These are phyloP conservation scores for Scenedesmus sp. DNA, from an alignment of 163 green algal genomes.

Conservation along the genomic window DNA sequence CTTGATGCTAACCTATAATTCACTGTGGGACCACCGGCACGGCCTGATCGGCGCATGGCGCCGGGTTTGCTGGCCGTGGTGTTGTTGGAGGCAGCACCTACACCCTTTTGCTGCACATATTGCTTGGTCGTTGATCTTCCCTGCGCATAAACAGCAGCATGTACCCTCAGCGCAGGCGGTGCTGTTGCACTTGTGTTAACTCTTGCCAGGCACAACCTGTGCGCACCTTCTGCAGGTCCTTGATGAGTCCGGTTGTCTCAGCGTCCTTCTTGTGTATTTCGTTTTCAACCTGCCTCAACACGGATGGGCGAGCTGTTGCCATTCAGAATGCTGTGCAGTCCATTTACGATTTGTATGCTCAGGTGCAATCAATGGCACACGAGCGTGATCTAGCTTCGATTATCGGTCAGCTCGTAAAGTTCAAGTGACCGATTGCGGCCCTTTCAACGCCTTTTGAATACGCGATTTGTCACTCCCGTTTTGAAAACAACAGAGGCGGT, in stretches of 20 bases:
- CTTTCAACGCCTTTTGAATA: neutral
- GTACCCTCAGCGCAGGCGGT: neutral
- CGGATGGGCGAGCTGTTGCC: neutral
- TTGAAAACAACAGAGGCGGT: neutral
- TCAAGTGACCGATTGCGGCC: neutral
- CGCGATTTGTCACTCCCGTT: neutral
- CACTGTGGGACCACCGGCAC: neutral
- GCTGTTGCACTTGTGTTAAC: neutral
- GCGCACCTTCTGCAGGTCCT: neutral
- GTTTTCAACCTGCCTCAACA: slow-evolving; percentile 4
- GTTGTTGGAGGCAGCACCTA: neutral
- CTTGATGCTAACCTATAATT: neutral
- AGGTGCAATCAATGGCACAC: neutral
- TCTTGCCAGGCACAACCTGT: neutral
- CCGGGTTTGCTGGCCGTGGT: neutral
- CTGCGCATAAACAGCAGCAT: neutral
- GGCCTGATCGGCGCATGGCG: slow-evolving; percentile 6
- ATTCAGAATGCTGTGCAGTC: neutral
- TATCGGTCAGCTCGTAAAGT: neutral
- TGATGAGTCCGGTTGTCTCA: neutral
- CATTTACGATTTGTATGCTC: neutral
- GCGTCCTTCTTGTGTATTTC: neutral
- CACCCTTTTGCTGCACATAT: neutral
- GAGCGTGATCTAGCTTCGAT: no score
- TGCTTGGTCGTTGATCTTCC: neutral